Conservation (phyloP, 345 rosid species). For the Viola odorata region DNA sequence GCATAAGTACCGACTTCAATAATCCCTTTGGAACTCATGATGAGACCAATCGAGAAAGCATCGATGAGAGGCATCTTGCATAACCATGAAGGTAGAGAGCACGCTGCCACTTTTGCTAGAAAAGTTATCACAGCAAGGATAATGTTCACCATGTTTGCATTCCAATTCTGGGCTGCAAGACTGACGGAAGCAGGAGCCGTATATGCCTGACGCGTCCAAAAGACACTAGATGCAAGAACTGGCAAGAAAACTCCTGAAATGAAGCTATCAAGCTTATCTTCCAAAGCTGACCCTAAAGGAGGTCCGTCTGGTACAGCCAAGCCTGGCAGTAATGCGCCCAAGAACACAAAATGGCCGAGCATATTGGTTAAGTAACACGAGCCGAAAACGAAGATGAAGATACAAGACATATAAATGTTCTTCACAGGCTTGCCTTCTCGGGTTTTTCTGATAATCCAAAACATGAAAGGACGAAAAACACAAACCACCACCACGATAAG, state of each 20-base stretch:
- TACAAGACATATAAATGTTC: slow-evolving; percentile 3
- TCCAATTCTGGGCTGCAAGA: not conserved
- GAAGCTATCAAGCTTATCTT: slow-evolving; percentile 26
- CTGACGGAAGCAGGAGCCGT: not conserved
- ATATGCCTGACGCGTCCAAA: slow-evolving; percentile 26
- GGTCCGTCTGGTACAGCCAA: slow-evolving; percentile 42
- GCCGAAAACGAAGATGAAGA: slow-evolving; percentile 14
- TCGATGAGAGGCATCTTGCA: slow-evolving; percentile 18
- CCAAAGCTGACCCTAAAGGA: slow-evolving; percentile 36
- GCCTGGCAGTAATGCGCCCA: slow-evolving; percentile 32
- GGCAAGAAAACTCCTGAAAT: slow-evolving; percentile 28
- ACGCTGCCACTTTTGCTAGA: slow-evolving; percentile 10
- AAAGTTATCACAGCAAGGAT: not conserved
- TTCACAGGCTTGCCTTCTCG: slow-evolving; percentile 30
- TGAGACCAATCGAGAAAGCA: slow-evolving; percentile 27
- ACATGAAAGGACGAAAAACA: slow-evolving; percentile 27
- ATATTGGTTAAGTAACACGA: slow-evolving; percentile 5
- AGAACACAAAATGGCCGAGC: not conserved
- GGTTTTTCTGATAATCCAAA: slow-evolving; percentile 29
- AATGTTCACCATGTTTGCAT: not conserved
- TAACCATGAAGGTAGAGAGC: slow-evolving; percentile 16
- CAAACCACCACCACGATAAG: not conserved
- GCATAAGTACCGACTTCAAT: slow-evolving; percentile 17
- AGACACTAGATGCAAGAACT: slow-evolving; percentile 7
- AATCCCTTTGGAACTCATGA: slow-evolving; percentile 35